These are phyloP conservation scores for Trichoderma gracile DNA, from an alignment of 2,329 filamentous ascomycete genomes.

Conservation along the genomic window DNA sequence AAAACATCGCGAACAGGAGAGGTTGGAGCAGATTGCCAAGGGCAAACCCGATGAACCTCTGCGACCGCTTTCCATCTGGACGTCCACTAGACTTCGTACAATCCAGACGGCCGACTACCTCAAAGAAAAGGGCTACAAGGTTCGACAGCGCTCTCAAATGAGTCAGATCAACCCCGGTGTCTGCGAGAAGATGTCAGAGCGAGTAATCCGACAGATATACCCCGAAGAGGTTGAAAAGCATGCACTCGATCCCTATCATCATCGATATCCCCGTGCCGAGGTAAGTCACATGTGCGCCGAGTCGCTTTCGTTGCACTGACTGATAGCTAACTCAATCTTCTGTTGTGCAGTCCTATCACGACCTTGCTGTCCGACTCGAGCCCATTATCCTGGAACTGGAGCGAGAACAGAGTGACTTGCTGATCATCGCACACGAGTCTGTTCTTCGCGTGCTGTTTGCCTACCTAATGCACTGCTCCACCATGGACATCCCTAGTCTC, in stretches of 20 bases:
- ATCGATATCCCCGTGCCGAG: conserved; percentile 92
- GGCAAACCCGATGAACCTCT: conserved; percentile 68
- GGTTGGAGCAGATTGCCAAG: conserved; percentile 64
- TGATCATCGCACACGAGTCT: conserved; percentile 97
- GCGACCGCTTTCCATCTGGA: conserved; percentile 89
- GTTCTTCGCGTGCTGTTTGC: conserved; percentile 96
- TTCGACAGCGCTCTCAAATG: conserved; percentile 92
- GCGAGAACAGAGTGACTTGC: conserved; percentile 93
- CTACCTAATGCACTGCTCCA: conserved; percentile 97
- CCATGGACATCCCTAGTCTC: conserved; percentile 87
- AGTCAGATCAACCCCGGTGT: conserved; percentile 96
- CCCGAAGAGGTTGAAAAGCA: conserved; percentile 92
- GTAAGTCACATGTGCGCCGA: conserved; percentile 45
- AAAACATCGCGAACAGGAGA: conserved; percentile 80
- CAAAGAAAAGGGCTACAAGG: conserved; percentile 76
- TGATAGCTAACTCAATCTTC: conserved; percentile 4
- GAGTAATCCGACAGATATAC: conserved; percentile 75
- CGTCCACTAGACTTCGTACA: conserved; percentile 85
- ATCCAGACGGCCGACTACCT: conserved; percentile 86
- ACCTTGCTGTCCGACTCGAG: conserved; percentile 94
- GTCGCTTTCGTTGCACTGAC: neutral
- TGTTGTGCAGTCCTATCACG: conserved; percentile 81
- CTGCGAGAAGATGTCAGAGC: conserved; percentile 89
- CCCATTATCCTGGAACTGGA: conserved; percentile 97
- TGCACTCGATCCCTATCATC: conserved; percentile 92